phyloP scores from a whole-genome alignment of 164 flowering plant genomes.

The Aristolochia californica region DNA sequence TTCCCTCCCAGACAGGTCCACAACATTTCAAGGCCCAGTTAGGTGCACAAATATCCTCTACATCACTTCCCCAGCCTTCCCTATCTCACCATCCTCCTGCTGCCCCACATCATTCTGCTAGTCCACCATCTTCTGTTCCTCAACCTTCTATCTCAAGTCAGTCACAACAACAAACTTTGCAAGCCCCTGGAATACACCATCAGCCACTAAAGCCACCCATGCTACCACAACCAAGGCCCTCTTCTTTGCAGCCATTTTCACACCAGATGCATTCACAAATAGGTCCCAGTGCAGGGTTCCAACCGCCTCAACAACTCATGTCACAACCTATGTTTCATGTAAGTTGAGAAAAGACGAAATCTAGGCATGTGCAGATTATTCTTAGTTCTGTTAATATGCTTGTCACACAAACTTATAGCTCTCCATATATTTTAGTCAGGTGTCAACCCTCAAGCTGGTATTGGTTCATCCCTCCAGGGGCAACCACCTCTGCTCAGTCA shows the following conservation, averaged over 20 bases:
- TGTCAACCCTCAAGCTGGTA: conserved; percentile 32
- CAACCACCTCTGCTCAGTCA: conserved; percentile 52
- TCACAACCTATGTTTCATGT: conserved; percentile 73
- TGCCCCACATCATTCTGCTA: conserved; percentile 34
- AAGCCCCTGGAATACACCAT: conserved; percentile 33
- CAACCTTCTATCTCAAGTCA: conserved; percentile 43
- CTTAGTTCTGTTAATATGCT: no score
- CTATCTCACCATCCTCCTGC: conserved; percentile 37
- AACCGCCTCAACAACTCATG: conserved; percentile 49
- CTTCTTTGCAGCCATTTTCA: conserved; percentile 38
- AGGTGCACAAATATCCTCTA: conserved; percentile 29
- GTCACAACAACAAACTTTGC: conserved; percentile 54
- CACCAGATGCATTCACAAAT: conserved; percentile 59
- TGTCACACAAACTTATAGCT: not conserved
- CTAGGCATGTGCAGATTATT: no score
- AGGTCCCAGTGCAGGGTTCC: conserved; percentile 54
- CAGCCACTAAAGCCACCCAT: conserved; percentile 78
- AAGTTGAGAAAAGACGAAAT: conserved; percentile 15
- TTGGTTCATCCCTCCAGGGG: conserved; percentile 50
- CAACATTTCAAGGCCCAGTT: conserved; percentile 35
- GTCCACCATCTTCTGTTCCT: conserved; percentile 39
- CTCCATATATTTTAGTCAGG: conserved; percentile 38
- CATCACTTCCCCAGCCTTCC: conserved; percentile 47
- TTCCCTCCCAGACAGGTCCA: conserved; percentile 36
- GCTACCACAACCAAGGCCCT: conserved; percentile 58